Conservation (phyloP, 441 rosid species). For the Eruca vesicaria region DNA sequence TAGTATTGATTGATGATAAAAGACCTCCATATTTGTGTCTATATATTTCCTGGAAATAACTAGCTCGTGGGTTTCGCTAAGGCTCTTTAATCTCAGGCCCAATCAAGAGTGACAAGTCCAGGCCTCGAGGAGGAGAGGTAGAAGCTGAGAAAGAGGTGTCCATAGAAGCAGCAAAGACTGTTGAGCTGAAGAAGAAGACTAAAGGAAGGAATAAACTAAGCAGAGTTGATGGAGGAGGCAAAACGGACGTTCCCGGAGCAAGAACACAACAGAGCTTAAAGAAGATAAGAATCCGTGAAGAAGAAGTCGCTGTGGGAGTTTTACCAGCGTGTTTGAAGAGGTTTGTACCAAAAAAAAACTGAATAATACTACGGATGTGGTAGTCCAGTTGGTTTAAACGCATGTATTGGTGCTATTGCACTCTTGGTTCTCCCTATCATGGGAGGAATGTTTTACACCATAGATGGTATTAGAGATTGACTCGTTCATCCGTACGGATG, state of each 20-base stretch:
- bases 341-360: no score
- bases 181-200: conserved; percentile 60
- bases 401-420: no score
- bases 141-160: conserved; percentile 70
- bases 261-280: conserved; percentile 39
- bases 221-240: conserved; percentile 51
- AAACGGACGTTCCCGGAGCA: conserved; percentile 78
- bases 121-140: conserved; percentile 39
- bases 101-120: neutral
- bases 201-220: conserved; percentile 83
- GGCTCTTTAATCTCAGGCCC: neutral
- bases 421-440: no score
- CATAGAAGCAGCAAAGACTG: conserved; percentile 54
- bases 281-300: conserved; percentile 54
- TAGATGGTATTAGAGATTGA: no score
- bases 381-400: no score
- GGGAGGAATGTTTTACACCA: no score
- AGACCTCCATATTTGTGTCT: neutral
- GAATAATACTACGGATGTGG: no score
- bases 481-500: no score
- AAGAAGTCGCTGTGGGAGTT: conserved; percentile 33
- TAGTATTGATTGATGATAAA: no score
- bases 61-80: neutral
- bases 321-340: conserved; percentile 41
- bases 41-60: neutral